phyloP scores from a whole-genome alignment of 495 filamentous ascomycete species.

The Annulohypoxylon stygium region DNA sequence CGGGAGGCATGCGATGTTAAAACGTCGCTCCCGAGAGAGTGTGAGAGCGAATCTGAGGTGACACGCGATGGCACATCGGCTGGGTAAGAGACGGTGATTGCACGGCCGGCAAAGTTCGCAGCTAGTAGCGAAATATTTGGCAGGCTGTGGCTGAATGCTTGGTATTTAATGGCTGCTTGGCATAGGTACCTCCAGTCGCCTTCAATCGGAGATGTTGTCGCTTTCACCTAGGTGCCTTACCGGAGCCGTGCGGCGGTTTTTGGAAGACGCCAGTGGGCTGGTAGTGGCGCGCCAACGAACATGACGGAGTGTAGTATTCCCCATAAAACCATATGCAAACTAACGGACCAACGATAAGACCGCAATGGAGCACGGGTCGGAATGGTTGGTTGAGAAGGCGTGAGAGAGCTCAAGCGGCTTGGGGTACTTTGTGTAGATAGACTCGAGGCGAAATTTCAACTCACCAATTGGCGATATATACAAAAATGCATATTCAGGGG shows the following conservation, averaged over 20 bases:
- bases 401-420: conserved; percentile 20
- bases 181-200: conserved; percentile 16
- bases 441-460: conserved; percentile 50
- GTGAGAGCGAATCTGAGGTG: conserved; percentile 28
- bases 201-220: conserved; percentile 10
- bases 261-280: conserved; percentile 40
- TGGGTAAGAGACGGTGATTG: conserved; percentile 30
- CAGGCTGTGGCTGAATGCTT: conserved; percentile 36
- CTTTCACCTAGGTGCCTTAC: conserved; percentile 23
- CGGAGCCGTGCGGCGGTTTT: conserved; percentile 45
- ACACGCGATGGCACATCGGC: conserved; percentile 43
- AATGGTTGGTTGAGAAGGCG: conserved; percentile 60
- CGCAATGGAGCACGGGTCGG: conserved; percentile 57
- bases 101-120: conserved; percentile 32
- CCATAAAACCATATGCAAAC: conserved; percentile 49
- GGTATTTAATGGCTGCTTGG: conserved; percentile 42
- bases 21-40: conserved; percentile 4
- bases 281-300: conserved; percentile 46
- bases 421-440: conserved; percentile 40
- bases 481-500: conserved; percentile 60
- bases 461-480: conserved; percentile 66
- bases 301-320: conserved; percentile 41
- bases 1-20: conserved; percentile 30
- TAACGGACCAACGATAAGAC: conserved; percentile 56
- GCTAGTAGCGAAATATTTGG: conserved; percentile 24